phyloP scores from a whole-genome alignment of 306 rosid species.

The Urtica urens region DNA sequence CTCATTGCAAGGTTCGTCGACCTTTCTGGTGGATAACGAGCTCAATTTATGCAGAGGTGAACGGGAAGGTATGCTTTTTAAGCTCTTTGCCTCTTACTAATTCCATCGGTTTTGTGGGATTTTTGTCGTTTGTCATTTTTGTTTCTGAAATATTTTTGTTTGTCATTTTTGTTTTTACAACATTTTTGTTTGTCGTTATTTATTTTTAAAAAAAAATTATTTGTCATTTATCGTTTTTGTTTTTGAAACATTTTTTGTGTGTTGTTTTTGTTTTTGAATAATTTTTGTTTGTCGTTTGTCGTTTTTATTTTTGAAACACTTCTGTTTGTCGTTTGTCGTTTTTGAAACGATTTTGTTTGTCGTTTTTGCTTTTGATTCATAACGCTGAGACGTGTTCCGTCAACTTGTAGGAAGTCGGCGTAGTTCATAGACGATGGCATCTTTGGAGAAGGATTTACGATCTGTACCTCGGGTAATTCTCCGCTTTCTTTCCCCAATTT shows the following conservation, averaged over 20 bases:
- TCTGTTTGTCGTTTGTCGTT: too few relatives aligned
- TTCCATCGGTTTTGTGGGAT: background rate
- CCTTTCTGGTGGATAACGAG: slow-evolving; percentile 99
- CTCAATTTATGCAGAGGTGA: slow-evolving; percentile 85
- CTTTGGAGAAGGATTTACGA: slow-evolving; percentile 94
- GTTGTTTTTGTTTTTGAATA: too few relatives aligned
- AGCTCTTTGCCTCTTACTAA: slow-evolving; percentile 5
- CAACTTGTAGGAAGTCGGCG: slow-evolving; percentile 73
- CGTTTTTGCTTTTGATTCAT: slow-evolving; percentile 14
- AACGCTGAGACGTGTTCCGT: slow-evolving; percentile 12
- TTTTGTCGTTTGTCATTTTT: slow-evolving; percentile 1
- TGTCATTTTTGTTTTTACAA: too few relatives aligned
- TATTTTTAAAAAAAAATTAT: too few relatives aligned
- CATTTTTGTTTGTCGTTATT: too few relatives aligned
- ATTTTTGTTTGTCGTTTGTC: too few relatives aligned
- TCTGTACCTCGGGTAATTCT: slow-evolving; percentile 82
- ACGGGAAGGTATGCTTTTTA: slow-evolving; percentile 67
- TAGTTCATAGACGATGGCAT: slow-evolving; percentile 96
- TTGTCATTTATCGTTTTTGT: too few relatives aligned
- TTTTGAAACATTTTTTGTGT: too few relatives aligned
- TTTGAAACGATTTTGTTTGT: too few relatives aligned
- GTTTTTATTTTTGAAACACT: too few relatives aligned
- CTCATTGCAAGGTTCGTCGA: slow-evolving; percentile 63
- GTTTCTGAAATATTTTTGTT: too few relatives aligned
- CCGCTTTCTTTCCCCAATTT: background rate